These are phyloP conservation scores for Kluyveromyces marxianus DNA, from an alignment of 1,139 yeast genomes.

Conservation along the genomic window DNA sequence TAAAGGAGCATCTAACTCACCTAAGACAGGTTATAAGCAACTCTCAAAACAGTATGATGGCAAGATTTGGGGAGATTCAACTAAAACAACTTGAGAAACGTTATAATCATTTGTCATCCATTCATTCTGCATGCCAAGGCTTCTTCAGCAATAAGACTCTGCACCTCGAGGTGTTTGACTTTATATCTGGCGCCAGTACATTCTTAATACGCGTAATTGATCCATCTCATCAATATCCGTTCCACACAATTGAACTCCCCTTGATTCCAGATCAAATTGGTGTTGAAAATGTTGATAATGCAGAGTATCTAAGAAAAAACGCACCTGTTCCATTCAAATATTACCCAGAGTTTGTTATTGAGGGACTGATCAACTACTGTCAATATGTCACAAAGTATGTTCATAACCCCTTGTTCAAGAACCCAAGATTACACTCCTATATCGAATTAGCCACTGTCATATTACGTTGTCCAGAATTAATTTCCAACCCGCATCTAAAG, in stretches of 20 bases:
- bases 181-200: constrained; percentile 65
- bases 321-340: constrained; percentile 75
- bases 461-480: constrained; percentile 74
- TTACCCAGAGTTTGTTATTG: constrained; percentile 80
- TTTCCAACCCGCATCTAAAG: constrained; percentile 91
- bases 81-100: constrained; percentile 41
- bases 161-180: constrained; percentile 66
- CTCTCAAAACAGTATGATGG: constrained; percentile 24
- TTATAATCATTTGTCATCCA: constrained; percentile 37
- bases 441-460: constrained; percentile 68
- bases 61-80: constrained; percentile 33
- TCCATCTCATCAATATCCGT: constrained; percentile 60
- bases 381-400: constrained; percentile 54
- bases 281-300: constrained; percentile 59
- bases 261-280: constrained; percentile 45
- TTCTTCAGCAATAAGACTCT: constrained; percentile 48
- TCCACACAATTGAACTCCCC: constrained; percentile 50
- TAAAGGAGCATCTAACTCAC: constrained; percentile 45
- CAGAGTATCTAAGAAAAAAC: constrained; percentile 54
- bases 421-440: constrained; percentile 47
- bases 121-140: constrained; percentile 49
- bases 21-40: constrained; percentile 28
- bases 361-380: constrained; percentile 73
- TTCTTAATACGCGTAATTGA: constrained; percentile 68
- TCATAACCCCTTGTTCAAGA: constrained; percentile 52